Base-by-base conservation (phyloP, 257 asterid species). In the Solanum virginianum region DNA sequence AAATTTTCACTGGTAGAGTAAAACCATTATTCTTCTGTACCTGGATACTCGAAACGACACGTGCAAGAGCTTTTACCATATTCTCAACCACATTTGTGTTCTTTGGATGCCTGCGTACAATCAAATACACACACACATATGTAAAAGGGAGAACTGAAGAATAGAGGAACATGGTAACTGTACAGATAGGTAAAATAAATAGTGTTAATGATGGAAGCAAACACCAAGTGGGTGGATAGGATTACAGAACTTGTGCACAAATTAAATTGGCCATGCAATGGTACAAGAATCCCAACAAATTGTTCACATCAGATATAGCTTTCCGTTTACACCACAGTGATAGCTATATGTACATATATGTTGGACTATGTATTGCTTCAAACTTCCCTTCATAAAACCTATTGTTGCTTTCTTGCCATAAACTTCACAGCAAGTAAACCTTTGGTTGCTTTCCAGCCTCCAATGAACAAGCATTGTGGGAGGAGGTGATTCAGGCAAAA, bases 61-160 rank as follows among this genome's bases (percentile, higher is more conserved):
- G 96, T 87, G 98, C 98, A 89, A 96, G 97, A 85, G 98, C 93
- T 89, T 95, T 95, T 63, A 96, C 98, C 94, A 94, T 93, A 89
- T 91, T 96, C 91, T 93, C 97, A 83, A 95, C 97, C 75, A 96
- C 91, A 91, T 94, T 95, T 86, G 99, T 93, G 93, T 96, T 96
- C 87, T 93, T 94, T 32, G 98, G 98, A 88, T 95, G 88, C 95
- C 99, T 96, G 93, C 86, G 86, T 87, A 56, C 70, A 85, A 89
- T 69, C 84, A 83, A 83, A 68, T 22, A 81, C 41, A 80, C 57
- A 71, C 65, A 54, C 68, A 18, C 1, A 71, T 20, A 22, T 17
- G 26, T 75, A 54, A 53, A 59, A 51, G 39, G 5, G 18, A 36
- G 53, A 69, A 68, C 59, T 68, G 49, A 14, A 15, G 72, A 82